Conservation (phyloP, 2,329 filamentous ascomycete genomes). For the Lomentospora prolificans region DNA sequence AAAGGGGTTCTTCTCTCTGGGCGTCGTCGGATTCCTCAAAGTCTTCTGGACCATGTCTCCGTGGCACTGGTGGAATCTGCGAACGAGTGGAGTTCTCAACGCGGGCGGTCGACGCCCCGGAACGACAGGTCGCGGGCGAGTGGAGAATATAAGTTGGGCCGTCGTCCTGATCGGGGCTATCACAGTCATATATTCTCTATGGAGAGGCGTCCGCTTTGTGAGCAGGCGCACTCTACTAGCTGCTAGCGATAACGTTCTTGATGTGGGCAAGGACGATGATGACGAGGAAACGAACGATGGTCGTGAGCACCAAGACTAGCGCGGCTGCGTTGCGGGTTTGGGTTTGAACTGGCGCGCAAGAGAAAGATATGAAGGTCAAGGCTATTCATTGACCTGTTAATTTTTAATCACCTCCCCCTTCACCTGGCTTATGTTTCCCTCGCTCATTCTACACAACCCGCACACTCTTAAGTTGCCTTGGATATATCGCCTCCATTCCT, state of each 20-base stretch:
- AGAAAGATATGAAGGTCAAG: background rate
- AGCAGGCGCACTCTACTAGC: conserved; percentile 64
- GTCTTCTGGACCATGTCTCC: conserved; percentile 64
- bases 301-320: conserved; percentile 18
- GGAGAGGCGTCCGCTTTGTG: conserved; percentile 68
- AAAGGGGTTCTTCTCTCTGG: conserved; percentile 85
- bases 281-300: conserved; percentile 41
- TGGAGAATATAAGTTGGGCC: conserved; percentile 69
- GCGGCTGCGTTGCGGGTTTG: background rate
- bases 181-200: conserved; percentile 76
- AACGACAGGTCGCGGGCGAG: conserved; percentile 62
- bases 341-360: background rate
- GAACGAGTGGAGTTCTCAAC: conserved; percentile 44
- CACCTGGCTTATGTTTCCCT: conserved; percentile 6
- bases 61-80: conserved; percentile 67
- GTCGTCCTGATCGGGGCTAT: conserved; percentile 70
- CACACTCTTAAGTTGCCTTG: conserved; percentile 98
- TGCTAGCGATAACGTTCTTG: conserved; percentile 71
- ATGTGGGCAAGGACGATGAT: conserved; percentile 56
- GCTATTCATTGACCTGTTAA: background rate
- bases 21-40: conserved; percentile 77
- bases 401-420: background rate
- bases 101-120: conserved; percentile 42
- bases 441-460: conserved; percentile 30
- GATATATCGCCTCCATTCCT: conserved; percentile 62